Evolutionary conservation across 2,329 filamentous ascomycete species (phyloP).

Genomic region (Aspergillus niger): DNA sequence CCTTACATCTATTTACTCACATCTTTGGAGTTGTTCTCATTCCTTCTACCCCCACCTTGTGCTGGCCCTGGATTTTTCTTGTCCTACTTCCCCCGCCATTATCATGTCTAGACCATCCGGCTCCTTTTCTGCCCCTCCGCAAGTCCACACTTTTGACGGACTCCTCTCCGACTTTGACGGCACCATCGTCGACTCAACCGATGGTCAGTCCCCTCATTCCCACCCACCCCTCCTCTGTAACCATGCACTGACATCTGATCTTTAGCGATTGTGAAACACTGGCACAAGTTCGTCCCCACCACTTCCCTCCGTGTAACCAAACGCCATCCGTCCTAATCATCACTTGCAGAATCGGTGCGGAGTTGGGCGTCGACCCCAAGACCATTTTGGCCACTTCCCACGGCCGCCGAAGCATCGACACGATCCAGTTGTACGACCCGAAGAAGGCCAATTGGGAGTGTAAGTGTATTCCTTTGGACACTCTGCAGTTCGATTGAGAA

Average conservation of each 20-base stretch:
- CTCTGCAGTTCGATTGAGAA: constrained; percentile 1
- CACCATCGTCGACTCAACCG: constrained; percentile 51
- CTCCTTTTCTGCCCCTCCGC: constrained; percentile 44
- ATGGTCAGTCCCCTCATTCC: constrained; percentile 33
- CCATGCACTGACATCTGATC: neutral
- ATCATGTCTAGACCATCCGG: constrained; percentile 35
- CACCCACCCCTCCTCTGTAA: neutral
- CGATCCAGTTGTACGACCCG: constrained; percentile 74
- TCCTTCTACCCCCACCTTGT: neutral
- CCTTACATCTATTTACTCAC: neutral
- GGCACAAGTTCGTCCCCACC: constrained; percentile 56
- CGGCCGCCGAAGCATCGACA: constrained; percentile 85
- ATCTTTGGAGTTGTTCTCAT: constrained; percentile 11
- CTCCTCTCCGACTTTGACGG: constrained; percentile 53
- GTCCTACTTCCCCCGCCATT: constrained; percentile 9
- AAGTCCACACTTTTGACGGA: constrained; percentile 44
- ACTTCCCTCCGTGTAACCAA: neutral
- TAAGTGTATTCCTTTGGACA: constrained; percentile 52
- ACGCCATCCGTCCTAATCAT: neutral
- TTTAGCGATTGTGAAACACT: constrained; percentile 64
- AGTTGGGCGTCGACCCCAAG: constrained; percentile 81
- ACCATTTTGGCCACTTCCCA: constrained; percentile 89
- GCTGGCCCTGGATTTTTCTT: neutral
- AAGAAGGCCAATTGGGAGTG: constrained; percentile 92
- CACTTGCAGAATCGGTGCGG: constrained; percentile 58